These are phyloP conservation scores for Nymphaea thermarum DNA, from an alignment of 164 flowering plant species.

Conservation along the genomic window DNA sequence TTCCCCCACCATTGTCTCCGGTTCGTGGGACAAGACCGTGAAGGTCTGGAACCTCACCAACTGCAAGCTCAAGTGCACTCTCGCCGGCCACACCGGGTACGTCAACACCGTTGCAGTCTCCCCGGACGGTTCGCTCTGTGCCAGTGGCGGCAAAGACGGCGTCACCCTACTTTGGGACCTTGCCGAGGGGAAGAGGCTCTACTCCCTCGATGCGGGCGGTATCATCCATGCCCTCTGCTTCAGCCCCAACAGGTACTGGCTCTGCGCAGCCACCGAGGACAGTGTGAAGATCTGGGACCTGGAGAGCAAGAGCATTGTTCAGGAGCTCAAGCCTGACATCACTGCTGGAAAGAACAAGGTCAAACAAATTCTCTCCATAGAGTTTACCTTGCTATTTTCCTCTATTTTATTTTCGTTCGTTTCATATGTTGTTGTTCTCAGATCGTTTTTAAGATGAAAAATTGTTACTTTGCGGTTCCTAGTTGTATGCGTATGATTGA, in stretches of 20 bases:
- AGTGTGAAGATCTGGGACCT: constrained; percentile 7
- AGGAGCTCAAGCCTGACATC: constrained; percentile 55
- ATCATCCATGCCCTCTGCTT: constrained; percentile 72
- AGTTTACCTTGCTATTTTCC: not conserved
- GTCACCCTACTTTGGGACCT: constrained; percentile 73
- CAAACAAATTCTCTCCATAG: not conserved
- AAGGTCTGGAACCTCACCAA: constrained; percentile 75
- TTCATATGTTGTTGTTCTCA: too few species aligned
- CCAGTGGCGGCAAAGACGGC: constrained; percentile 89
- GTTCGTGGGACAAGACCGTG: constrained; percentile 72
- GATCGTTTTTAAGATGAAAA: too few species aligned
- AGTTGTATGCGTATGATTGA: too few species aligned
- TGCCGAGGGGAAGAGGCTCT: constrained; percentile 70
- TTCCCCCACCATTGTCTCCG: constrained; percentile 68
- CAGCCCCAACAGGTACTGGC: constrained; percentile 60
- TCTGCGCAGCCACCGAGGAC: constrained; percentile 4
- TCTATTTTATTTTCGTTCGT: too few species aligned
- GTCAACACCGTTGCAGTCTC: constrained; percentile 66
- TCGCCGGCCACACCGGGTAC: constrained; percentile 49
- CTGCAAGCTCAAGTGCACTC: constrained; percentile 51
- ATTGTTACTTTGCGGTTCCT: too few species aligned
- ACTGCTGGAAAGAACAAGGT: constrained; percentile 25
- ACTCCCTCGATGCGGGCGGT: constrained; percentile 56
- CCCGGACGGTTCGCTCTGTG: constrained; percentile 69
- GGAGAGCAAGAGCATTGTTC: constrained; percentile 30